phyloP scores from a whole-genome alignment of 176 grass and related monocot genomes.

The bread wheat (Triticum aestivum) region IWGSC_CS_RefSeq_v2.1 NC_057794.1:559404293-559404792 shows the following conservation, averaged over 20 bases:
- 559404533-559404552: not conserved
- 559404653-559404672: not conserved
- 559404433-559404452: no score
- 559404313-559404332: no score
- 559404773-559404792: not conserved
- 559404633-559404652: not conserved
- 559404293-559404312: not conserved
- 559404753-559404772: not conserved
- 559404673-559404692: not conserved
- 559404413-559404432: no score
- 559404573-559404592: not conserved
- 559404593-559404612: not conserved
- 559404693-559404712: not conserved
- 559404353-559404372: not conserved
- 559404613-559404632: constrained; percentile 7
- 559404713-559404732: constrained; percentile 17
- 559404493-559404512: no score
- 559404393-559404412: not conserved
- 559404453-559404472: no score
- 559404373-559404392: not conserved
- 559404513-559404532: not conserved
- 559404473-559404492: no score
- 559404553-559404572: not conserved
- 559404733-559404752: not conserved
- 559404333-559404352: not conserved